Evolutionary conservation across 495 filamentous ascomycete species (phyloP).

Genomic region (Xylaria nigripes): DNA sequence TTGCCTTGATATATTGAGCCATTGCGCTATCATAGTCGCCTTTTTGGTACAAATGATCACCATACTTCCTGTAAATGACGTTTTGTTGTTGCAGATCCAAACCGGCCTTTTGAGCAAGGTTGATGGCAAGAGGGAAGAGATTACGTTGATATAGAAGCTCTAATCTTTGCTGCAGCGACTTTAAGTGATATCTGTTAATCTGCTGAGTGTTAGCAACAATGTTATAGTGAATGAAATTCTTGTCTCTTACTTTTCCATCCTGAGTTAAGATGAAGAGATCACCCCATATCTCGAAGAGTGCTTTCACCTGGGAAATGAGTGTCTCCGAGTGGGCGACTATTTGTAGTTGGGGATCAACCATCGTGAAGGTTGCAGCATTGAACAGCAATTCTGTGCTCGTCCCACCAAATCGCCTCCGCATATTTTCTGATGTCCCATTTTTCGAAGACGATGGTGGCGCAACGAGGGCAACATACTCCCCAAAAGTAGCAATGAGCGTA

Average conservation of each 20-base stretch:
- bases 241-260: slow-evolving; percentile 69
- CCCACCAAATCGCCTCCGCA: slow-evolving; percentile 55
- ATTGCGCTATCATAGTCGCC: slow-evolving; percentile 94
- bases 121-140: slow-evolving; percentile 84
- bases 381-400: slow-evolving; percentile 64
- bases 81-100: slow-evolving; percentile 74
- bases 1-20: slow-evolving; percentile 94
- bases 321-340: slow-evolving; percentile 86
- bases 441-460: slow-evolving; percentile 57
- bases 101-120: slow-evolving; percentile 82
- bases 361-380: slow-evolving; percentile 73
- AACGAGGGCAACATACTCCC: slow-evolving; percentile 80
- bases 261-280: slow-evolving; percentile 80
- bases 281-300: slow-evolving; percentile 80
- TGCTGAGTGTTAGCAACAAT: slow-evolving; percentile 25
- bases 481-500: slow-evolving; percentile 68
- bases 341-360: slow-evolving; percentile 83
- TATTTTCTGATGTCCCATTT: slow-evolving; percentile 42
- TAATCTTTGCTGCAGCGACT: slow-evolving; percentile 78
- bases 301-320: slow-evolving; percentile 66
- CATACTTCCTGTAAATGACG: slow-evolving; percentile 86
- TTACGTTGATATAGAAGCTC: slow-evolving; percentile 93
- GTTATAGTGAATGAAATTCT: slow-evolving; percentile 4
- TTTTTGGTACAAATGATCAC: slow-evolving; percentile 91
- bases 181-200: slow-evolving; percentile 89